These are phyloP conservation scores for Prunus mume DNA, from an alignment of 306 rosid species.

Conservation along the genomic window DNA sequence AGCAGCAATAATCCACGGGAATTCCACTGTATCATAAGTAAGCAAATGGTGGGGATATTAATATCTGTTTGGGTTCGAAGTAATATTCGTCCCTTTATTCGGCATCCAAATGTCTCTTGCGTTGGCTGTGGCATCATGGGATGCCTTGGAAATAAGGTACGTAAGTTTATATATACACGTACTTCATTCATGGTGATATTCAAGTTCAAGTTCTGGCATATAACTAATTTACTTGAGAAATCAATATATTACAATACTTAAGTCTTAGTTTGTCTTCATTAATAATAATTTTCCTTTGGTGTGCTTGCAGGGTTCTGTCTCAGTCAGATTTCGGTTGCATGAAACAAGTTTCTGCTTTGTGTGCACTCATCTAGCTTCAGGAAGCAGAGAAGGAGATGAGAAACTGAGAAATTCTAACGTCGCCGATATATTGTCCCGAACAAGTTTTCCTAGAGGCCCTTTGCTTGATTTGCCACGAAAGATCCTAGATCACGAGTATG, in stretches of 20 bases:
- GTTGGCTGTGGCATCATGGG: conserved; percentile 87
- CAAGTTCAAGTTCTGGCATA: too few species aligned
- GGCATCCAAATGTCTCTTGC: conserved; percentile 71
- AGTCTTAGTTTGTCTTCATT: neutral
- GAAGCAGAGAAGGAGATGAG: conserved; percentile 69
- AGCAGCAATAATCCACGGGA: conserved; percentile 18
- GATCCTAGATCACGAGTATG: conserved; percentile 80
- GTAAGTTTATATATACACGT: neutral
- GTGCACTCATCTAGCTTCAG: conserved; percentile 88
- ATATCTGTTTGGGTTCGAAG: conserved; percentile 74
- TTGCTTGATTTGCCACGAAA: conserved; percentile 62
- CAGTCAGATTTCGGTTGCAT: conserved; percentile 70
- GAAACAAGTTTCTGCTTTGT: conserved; percentile 87
- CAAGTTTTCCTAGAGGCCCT: conserved; percentile 67
- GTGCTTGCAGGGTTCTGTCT: conserved; percentile 75
- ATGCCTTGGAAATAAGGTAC: conserved; percentile 87
- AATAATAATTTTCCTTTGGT: neutral
- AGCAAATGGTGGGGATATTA: conserved; percentile 92
- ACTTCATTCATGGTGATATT: neutral
- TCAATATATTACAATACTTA: neutral
- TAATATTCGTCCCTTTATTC: conserved; percentile 59
- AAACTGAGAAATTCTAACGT: conserved; percentile 73
- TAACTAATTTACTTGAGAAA: too few species aligned
- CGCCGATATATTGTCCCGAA: conserved; percentile 63
- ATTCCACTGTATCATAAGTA: conserved; percentile 69